Base-by-base conservation (phyloP, 1,139 yeast genomes). In the Sugiyamaella novakii region DNA sequence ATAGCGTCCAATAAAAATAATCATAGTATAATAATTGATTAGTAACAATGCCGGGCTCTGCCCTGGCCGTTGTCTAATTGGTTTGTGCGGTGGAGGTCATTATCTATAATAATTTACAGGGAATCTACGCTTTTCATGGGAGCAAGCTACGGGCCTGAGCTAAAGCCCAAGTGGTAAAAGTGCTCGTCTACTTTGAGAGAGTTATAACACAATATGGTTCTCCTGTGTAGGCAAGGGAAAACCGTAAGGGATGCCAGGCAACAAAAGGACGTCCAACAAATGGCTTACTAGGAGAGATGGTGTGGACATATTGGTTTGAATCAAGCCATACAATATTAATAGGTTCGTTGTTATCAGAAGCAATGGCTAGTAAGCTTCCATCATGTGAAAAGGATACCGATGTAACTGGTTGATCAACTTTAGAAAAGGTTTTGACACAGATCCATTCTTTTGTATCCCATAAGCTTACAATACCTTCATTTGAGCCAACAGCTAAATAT, bases 391-490 rank as follows among this genome's bases (percentile, higher is more conserved):
- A 67, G 12, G 64, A 56, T 11, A 69, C 35, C 2, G 66, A 56
- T 12, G 58, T 52, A 2, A 69, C 57, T 1, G 70, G 62, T 25
- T 60, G 63, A 43, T 82, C 83, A 2, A 79, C 66, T 42, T 69
- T 71, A 25, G 75, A 64, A 12, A 82, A 67, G 0, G 79, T 76
- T 30, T 65, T 63, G 17, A 64, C 58, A 47, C 80, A 74, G 22
- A 75, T 67, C 68, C 83, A 68, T 15, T 75, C 72, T 2, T 65
- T 54, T 5, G 79, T 63, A 37, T 73, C 72, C 87, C 89, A 85
- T 10, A 82, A 47, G 19, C 83, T 74, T n/a, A 84, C 76, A 25
- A 81, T 75, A 5, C 92, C 92, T 59, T 85, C 92, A 46, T 77
- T 76, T n/a, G 85, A 74, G 0, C 88, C 92, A 2, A 77, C 77